These are phyloP conservation scores for Fusarium siculi DNA, from an alignment of 2,329 filamentous ascomycete species.

Conservation along the genomic window DNA sequence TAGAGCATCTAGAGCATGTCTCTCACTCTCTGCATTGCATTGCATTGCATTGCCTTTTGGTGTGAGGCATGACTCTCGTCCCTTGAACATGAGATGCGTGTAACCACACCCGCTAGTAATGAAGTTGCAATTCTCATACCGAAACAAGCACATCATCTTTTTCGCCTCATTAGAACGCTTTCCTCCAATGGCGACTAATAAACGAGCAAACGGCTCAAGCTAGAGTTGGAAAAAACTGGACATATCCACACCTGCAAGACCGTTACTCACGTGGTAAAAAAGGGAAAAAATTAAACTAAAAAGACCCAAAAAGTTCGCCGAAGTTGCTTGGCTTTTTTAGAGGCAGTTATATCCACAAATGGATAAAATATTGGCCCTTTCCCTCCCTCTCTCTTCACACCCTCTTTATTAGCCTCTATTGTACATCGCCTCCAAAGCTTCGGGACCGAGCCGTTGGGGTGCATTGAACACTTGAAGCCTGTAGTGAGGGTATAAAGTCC, in stretches of 20 bases:
- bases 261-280: constrained; percentile 26
- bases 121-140: neutral
- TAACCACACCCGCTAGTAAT: constrained; percentile 12
- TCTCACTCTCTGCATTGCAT: neutral
- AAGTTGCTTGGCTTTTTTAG: neutral
- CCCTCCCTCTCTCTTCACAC: neutral
- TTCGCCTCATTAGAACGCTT: neutral
- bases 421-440: neutral
- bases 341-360: neutral
- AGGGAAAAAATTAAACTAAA: neutral
- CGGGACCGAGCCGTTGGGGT: neutral
- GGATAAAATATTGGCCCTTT: neutral
- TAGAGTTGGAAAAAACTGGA: neutral
- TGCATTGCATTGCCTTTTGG: neutral
- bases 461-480: neutral
- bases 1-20: neutral
- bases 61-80: constrained; percentile 9
- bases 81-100: constrained; percentile 15
- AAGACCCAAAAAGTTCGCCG: neutral
- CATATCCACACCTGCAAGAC: constrained; percentile 5
- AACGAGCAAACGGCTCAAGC: neutral
- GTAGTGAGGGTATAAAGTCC: neutral
- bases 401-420: neutral
- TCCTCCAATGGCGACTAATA: neutral
- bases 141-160: neutral